Evolutionary conservation across 257 asterid species (phyloP).

Genomic region (Paraleonurus japonicus): DNA sequence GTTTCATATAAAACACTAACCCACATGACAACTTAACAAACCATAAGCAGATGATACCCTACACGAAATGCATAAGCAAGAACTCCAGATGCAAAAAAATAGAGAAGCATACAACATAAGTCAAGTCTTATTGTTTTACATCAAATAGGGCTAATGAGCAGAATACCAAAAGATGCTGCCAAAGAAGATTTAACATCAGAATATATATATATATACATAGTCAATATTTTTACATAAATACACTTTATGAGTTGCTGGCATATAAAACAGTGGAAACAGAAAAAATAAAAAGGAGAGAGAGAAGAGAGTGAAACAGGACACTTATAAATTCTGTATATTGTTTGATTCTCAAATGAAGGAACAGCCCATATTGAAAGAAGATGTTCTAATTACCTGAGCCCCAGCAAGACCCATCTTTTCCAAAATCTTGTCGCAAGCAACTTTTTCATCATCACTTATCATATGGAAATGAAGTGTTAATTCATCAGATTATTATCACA

Average conservation of each 20-base stretch:
- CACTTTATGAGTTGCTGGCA: not conserved
- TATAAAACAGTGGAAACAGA: not conserved
- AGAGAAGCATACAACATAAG: not conserved
- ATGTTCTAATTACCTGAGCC: slow-evolving; percentile 61
- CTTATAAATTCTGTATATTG: not conserved
- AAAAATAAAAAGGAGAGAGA: not conserved
- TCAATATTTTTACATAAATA: no score
- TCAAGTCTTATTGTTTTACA: not conserved
- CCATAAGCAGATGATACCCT: slow-evolving; percentile 6
- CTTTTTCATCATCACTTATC: slow-evolving; percentile 56
- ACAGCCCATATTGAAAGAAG: not conserved
- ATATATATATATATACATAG: no score
- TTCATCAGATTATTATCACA: slow-evolving; percentile 16
- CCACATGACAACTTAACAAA: slow-evolving; percentile 1
- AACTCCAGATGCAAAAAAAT: not conserved
- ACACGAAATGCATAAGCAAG: slow-evolving; percentile 7
- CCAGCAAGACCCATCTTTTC: slow-evolving; percentile 67
- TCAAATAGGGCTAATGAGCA: not conserved
- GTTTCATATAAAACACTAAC: not conserved
- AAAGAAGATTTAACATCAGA: not conserved
- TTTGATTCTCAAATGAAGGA: not conserved
- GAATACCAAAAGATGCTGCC: not conserved
- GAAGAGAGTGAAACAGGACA: not conserved
- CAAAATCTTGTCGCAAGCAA: slow-evolving; percentile 64
- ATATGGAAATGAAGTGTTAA: slow-evolving; percentile 25